phyloP scores from a whole-genome alignment of 768 basidiomycete species.

The Hirschioporus abietinus region DNA sequence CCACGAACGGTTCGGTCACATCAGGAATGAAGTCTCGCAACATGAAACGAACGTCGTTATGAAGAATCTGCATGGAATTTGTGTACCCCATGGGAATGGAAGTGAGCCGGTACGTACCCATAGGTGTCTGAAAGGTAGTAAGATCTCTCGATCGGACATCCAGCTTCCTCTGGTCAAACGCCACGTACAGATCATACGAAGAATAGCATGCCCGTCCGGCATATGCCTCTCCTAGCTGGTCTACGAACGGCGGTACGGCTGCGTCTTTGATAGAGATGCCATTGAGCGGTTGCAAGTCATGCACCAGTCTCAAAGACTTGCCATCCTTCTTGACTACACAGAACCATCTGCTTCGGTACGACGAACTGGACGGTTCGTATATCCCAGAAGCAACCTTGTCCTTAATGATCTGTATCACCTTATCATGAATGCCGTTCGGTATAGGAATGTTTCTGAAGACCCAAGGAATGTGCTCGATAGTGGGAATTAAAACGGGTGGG shows the following conservation, averaged over 20 bases:
- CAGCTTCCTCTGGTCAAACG: conserved; percentile 13
- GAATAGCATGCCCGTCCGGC: conserved; percentile 13
- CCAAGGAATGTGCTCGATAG: conserved; percentile 31
- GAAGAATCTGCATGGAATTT: conserved; percentile 19
- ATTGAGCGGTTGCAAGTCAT: conserved; percentile 18
- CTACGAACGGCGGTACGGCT: conserved; percentile 12
- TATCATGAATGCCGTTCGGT: conserved; percentile 21
- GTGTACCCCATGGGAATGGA: conserved; percentile 17
- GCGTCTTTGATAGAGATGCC: conserved; percentile 16
- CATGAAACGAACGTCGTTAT: conserved; percentile 33
- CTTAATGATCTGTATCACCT: conserved; percentile 22
- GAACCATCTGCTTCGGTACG: conserved; percentile 24
- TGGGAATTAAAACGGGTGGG: conserved; percentile 27
- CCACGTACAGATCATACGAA: conserved; percentile 13
- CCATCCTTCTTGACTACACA: conserved; percentile 19
- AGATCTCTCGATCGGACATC: conserved; percentile 13
- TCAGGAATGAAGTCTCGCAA: conserved; percentile 27
- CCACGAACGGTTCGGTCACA: conserved; percentile 17
- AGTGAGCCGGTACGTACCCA: conserved; percentile 10
- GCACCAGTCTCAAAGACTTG: conserved; percentile 11
- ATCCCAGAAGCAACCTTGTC: conserved; percentile 21
- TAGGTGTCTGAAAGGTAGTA: conserved; percentile 15
- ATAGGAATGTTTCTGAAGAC: conserved; percentile 25
- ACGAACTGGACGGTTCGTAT: conserved; percentile 17
- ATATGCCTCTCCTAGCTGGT: conserved; percentile 18